These are phyloP conservation scores for Penstemon newberryi DNA, from an alignment of 257 asterid species.

Conservation along the genomic window DNA sequence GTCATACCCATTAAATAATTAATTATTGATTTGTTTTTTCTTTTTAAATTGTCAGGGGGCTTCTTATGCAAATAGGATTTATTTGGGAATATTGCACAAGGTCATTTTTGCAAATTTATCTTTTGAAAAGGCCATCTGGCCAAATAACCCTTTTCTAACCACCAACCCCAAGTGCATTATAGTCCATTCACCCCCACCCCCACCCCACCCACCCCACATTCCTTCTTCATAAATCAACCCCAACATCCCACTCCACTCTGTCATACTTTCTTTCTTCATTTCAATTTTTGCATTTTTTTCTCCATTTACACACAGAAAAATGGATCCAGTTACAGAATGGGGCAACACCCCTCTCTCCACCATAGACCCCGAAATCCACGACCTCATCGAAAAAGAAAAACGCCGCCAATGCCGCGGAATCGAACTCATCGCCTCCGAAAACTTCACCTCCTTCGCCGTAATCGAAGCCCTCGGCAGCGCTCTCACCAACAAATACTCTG, in stretches of 20 bases:
- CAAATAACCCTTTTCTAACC: conserved; percentile 7
- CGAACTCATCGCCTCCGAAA: conserved; percentile 79
- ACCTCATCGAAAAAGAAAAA: conserved; percentile 65
- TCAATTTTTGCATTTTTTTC: conserved; percentile 5
- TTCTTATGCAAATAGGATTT: no score
- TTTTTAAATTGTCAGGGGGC: no score
- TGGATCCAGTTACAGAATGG: conserved; percentile 63
- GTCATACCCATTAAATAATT: no score
- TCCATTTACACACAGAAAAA: conserved; percentile 12
- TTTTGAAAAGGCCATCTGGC: no score
- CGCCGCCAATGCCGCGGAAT: conserved; percentile 70
- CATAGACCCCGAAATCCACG: conserved; percentile 58
- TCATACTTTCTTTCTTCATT: neutral
- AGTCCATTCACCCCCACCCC: conserved; percentile 24
- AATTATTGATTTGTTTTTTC: no score
- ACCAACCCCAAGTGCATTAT: conserved; percentile 31
- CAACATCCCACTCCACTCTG: conserved; percentile 10
- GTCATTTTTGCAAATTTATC: no score
- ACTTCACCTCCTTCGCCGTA: conserved; percentile 78
- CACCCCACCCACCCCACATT: neutral
- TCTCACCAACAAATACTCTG: conserved; percentile 64
- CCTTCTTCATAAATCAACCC: conserved; percentile 19
- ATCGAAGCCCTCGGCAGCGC: conserved; percentile 65
- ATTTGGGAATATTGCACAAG: no score
- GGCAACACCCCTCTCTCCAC: conserved; percentile 50